phyloP scores from a whole-genome alignment of 139 green algal genomes.

The Chlamydomonas applanata region DNA sequence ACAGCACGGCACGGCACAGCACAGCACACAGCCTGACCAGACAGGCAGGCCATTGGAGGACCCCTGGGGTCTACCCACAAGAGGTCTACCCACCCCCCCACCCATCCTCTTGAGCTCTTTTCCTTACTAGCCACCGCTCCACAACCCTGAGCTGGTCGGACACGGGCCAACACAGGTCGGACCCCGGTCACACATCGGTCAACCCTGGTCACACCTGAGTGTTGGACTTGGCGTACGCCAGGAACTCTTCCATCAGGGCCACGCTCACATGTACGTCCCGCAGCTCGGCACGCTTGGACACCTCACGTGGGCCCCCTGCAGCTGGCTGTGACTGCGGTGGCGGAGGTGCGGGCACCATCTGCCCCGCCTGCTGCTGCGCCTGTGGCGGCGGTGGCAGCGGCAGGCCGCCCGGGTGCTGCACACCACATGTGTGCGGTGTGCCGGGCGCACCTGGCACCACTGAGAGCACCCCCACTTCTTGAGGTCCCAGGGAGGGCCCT shows the following conservation, averaged over 20 bases:
- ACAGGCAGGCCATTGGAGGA: no score
- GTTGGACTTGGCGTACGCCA: conserved; percentile 52
- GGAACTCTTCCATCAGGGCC: conserved; percentile 87
- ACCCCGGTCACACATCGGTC: no score
- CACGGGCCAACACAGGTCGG: no score
- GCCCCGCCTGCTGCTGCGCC: background rate
- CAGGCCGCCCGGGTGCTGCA: background rate
- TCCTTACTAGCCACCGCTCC: no score
- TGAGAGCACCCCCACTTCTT: conserved; percentile 58
- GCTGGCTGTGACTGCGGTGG: background rate
- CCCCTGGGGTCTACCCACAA: no score
- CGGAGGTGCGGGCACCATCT: background rate
- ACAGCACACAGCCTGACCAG: no score
- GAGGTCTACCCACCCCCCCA: no score
- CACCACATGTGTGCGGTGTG: background rate
- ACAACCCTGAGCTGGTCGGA: no score
- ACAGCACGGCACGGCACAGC: no score
- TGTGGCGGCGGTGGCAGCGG: background rate
- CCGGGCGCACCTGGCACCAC: background rate
- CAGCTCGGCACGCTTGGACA: conserved; percentile 38
- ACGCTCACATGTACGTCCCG: conserved; percentile 82
- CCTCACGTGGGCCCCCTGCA: background rate
- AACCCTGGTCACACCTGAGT: no score
- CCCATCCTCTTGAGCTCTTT: no score
- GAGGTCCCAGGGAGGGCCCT: conserved; percentile 60